Evolutionary conservation across 257 asterid genomes (phyloP).

Genomic region (Eucommia ulmoides): DNA sequence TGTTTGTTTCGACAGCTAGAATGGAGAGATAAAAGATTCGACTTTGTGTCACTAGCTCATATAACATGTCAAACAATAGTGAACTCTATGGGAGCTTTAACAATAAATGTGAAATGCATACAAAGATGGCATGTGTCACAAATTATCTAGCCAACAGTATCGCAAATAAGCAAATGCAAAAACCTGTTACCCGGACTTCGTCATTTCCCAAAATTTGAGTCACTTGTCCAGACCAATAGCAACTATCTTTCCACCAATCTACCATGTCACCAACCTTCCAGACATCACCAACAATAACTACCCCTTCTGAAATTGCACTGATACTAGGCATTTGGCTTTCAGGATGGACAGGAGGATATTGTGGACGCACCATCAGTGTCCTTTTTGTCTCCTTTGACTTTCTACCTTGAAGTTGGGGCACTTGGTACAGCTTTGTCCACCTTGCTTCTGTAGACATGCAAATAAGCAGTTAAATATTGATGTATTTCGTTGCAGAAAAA

Average conservation of each 20-base stretch:
- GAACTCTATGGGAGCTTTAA: too few species aligned
- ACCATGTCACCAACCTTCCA: slow-evolving; percentile 83
- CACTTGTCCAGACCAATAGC: slow-evolving; percentile 64
- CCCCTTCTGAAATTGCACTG: slow-evolving; percentile 25
- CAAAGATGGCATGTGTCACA: too few species aligned
- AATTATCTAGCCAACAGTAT: too few species aligned
- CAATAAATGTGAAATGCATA: too few species aligned
- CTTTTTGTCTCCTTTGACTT: slow-evolving; percentile 9
- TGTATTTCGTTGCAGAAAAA: too few species aligned
- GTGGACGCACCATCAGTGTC: slow-evolving; percentile 55
- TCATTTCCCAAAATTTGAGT: slow-evolving; percentile 25
- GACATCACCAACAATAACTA: slow-evolving; percentile 27
- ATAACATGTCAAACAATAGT: too few species aligned
- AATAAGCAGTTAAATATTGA: too few species aligned
- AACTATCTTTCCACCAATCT: slow-evolving; percentile 41
- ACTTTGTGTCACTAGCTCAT: too few species aligned
- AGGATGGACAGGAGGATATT: slow-evolving; percentile 38
- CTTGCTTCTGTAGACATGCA: slow-evolving; percentile 26
- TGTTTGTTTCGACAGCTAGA: too few species aligned
- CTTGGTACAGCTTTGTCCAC: slow-evolving; percentile 34
- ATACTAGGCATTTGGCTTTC: slow-evolving; percentile 19
- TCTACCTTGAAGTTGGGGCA: slow-evolving; percentile 12
- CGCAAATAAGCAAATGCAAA: not conserved
- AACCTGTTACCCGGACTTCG: slow-evolving; percentile 47
- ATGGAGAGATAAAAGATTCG: too few species aligned